Base-by-base conservation (phyloP, 306 rosid genomes). In the Lathyrus aphaca region DNA sequence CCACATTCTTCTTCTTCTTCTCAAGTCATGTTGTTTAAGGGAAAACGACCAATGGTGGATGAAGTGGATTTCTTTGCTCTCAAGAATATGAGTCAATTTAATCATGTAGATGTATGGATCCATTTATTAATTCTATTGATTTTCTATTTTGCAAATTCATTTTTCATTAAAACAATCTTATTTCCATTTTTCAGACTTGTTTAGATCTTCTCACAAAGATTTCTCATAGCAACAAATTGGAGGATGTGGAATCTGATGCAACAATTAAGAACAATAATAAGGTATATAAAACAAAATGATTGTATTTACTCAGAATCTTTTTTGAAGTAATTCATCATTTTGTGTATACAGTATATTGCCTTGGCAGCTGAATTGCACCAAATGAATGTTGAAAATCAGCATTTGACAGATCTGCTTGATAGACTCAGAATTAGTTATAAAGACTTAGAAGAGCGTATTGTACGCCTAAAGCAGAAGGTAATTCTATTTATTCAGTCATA, bases 51-150 rank as follows among this genome's bases (percentile, higher is more conserved):
- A n/a, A n/a, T n/a, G n/a, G 18, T 69, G 8, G 81, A 77, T 57
- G 91, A 83, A 45, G 56, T 83, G 82, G 88, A 86, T 68, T 86
- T 86, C 81, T 84, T 86, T 9, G 67, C 80, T 0, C 21, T 68
- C 7, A 68, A 71, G 16, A 66, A 46, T 11, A 25, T 23, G 55
- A 56, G 27, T 38, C 43, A 12, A 19, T 35, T 19, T 68, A 32
- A 27, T 10, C 30, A 27, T 27, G 82, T 82, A 10, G 82, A 75
- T 80, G 80, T 85, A 79, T 27, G 0, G 2, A 27, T 27, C 30
- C 4, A 27, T 39, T 62, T 17, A 38, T 38, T 50, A 50, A 5
- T 62, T 32, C 45, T 13, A 2, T 6, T 27, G 6, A 48, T 14
- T 1, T 43, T 66, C 7, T n/a, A n/a, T n/a, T n/a, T n/a, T n/a